phyloP scores from a whole-genome alignment of 2,329 filamentous ascomycete species.

The Alternaria sp. region DNA sequence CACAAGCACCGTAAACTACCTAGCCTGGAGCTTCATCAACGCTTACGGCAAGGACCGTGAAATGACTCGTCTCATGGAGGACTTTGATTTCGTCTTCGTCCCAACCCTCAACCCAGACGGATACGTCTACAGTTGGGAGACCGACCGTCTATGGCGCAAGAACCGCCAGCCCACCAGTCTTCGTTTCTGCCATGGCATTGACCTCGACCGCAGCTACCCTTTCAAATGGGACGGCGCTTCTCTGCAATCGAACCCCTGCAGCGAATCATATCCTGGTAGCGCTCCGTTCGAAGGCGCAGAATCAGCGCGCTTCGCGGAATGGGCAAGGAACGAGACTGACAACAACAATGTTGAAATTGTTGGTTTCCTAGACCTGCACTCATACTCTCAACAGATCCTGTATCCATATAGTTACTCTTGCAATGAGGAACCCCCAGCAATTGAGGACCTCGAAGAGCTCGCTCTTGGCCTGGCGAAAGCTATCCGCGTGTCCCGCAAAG shows the following conservation, averaged over 20 bases:
- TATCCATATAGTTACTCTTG: conserved; percentile 94
- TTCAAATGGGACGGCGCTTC: conserved; percentile 81
- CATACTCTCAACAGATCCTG: conserved; percentile 92
- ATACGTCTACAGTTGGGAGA: conserved; percentile 91
- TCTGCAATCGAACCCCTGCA: conserved; percentile 78
- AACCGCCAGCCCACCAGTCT: conserved; percentile 84
- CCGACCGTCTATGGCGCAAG: conserved; percentile 93
- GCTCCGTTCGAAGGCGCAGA: conserved; percentile 85
- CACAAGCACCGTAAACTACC: conserved; percentile 86
- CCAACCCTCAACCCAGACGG: conserved; percentile 93
- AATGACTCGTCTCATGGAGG: conserved; percentile 79
- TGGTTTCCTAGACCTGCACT: conserved; percentile 90
- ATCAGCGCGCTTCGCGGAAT: conserved; percentile 75
- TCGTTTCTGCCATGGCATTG: conserved; percentile 84
- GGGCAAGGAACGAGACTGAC: conserved; percentile 80
- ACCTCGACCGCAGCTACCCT: conserved; percentile 86
- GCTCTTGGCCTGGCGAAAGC: conserved; percentile 88
- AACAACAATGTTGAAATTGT: conserved; percentile 77
- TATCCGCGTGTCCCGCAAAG: conserved; percentile 80
- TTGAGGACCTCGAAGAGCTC: conserved; percentile 92
- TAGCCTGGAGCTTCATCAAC: conserved; percentile 88
- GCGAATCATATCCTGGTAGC: conserved; percentile 86
- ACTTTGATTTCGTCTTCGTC: conserved; percentile 88
- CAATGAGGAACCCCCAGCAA: conserved; percentile 75
- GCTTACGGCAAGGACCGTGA: conserved; percentile 75